Percentiles rank a stretch among this genome's conserved stretches.
Evolutionary conservation across 2,329 filamentous ascomycete species (phyloP).

Genomic region (Fusarium drepaniforme): DNA sequence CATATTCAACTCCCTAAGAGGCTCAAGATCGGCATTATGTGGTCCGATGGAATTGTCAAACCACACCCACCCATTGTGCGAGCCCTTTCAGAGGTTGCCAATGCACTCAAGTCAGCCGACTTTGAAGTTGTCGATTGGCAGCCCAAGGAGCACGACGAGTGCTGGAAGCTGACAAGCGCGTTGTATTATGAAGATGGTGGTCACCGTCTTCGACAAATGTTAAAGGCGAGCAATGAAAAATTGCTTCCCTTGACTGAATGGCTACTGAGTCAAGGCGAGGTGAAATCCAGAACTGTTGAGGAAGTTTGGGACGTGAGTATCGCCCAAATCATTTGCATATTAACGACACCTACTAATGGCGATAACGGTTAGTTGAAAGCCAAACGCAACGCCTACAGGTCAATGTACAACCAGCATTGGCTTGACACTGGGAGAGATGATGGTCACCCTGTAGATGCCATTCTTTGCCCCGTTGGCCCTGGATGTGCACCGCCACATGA

Average conservation of each 20-base stretch:
- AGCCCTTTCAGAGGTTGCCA: neutral
- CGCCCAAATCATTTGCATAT: neutral
- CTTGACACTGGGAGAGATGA: neutral
- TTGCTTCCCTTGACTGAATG: too few species aligned
- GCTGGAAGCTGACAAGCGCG: neutral
- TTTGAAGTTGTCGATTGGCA: neutral
- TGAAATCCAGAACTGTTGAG: neutral
- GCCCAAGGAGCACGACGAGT: neutral
- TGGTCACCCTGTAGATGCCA: neutral
- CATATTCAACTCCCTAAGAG: neutral
- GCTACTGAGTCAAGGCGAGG: too few species aligned
- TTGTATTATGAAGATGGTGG: too few species aligned
- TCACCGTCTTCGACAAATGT: too few species aligned
- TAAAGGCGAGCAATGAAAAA: too few species aligned
- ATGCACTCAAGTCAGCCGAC: neutral
- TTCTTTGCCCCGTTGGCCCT: neutral
- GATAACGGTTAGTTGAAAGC: neutral
- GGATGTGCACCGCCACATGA: neutral
- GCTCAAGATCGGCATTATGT: neutral
- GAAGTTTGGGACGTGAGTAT: neutral
- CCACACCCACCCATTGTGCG: neutral
- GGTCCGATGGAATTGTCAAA: neutral
- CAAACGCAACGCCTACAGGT: neutral
- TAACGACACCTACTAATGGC: neutral
- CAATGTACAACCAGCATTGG: neutral